Percentiles rank a stretch among this genome's conserved stretches.
Conservation (phyloP, 208 protist species). For the Angomonas ambiguus region DNA sequence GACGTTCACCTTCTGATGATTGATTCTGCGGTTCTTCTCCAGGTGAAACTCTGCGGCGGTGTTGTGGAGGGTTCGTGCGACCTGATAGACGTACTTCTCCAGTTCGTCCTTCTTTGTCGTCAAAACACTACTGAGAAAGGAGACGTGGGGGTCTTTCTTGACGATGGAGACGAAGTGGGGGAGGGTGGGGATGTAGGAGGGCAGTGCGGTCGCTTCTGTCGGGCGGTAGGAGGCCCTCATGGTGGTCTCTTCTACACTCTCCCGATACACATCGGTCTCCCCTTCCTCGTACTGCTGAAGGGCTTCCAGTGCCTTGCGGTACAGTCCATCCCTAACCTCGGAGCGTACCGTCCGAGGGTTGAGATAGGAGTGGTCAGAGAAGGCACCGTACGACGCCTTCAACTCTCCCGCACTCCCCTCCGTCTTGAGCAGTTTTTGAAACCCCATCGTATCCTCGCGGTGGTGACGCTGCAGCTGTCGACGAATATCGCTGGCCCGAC, state of each 20-base stretch:
- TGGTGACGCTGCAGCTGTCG: constrained; percentile 77
- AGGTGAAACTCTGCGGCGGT: constrained; percentile 72
- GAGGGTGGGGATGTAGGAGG: constrained; percentile 59
- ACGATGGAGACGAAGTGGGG: constrained; percentile 71
- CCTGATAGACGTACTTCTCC: neutral
- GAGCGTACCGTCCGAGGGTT: constrained; percentile 77
- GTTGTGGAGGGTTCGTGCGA: constrained; percentile 24
- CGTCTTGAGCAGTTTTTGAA: constrained; percentile 47
- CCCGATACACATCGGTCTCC: constrained; percentile 59
- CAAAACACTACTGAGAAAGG: constrained; percentile 31
- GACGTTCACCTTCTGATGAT: constrained; percentile 76
- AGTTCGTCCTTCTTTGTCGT: constrained; percentile 15
- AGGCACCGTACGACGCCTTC: constrained; percentile 50
- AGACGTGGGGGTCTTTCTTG: constrained; percentile 65
- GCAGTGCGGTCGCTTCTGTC: constrained; percentile 33
- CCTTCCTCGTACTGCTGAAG: constrained; percentile 62
- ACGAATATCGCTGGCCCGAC: constrained; percentile 58
- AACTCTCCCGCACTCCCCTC: neutral
- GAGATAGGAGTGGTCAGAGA: constrained; percentile 77
- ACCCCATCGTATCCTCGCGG: constrained; percentile 62
- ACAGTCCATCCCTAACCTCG: constrained; percentile 61
- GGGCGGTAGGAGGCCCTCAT: constrained; percentile 17
- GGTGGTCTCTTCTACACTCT: constrained; percentile 46
- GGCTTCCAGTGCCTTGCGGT: constrained; percentile 40
- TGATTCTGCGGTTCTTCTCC: constrained; percentile 55